Percentiles rank a stretch among this genome's conserved stretches.
Conservation (phyloP, 2,329 filamentous ascomycete species). For the Monosporascus cannonballus region DNA sequence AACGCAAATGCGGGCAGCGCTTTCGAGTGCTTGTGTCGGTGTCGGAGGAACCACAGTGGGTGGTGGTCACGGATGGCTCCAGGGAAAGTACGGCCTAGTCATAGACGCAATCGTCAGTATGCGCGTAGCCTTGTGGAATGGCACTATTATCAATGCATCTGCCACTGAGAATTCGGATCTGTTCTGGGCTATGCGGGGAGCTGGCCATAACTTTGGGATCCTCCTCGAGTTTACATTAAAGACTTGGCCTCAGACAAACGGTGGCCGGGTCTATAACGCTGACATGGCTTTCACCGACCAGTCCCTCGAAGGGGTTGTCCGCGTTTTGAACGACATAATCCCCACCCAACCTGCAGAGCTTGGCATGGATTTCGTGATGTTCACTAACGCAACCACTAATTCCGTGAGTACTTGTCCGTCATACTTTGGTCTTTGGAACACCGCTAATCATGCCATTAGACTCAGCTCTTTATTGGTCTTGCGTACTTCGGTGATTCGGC, state of each 20-base stretch:
- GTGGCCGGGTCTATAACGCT: constrained; percentile 4
- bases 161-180: constrained; percentile 27
- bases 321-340: no score
- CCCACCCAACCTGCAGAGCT: no score
- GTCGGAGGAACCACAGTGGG: constrained; percentile 27
- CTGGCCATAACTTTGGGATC: constrained; percentile 39
- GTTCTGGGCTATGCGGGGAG: constrained; percentile 39
- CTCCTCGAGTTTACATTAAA: constrained; percentile 4
- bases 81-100: constrained; percentile 35
- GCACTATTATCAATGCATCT: constrained; percentile 24
- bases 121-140: constrained; percentile 34
- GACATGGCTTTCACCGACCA: constrained; percentile 7
- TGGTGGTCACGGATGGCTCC: constrained; percentile 36
- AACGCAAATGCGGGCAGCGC: no score
- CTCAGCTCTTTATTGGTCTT: no score
- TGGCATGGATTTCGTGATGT: no score
- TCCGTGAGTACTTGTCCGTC: no score
- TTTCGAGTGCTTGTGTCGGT: constrained; percentile 1
- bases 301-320: constrained; percentile 2
- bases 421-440: no score
- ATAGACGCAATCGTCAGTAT: constrained; percentile 34
- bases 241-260: constrained; percentile 4
- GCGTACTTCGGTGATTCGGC: no score
- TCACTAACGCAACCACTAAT: no score
- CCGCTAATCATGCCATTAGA: no score